Base-by-base conservation (phyloP, 2,329 filamentous ascomycete genomes). In the Colletotrichum echinochloae region DNA sequence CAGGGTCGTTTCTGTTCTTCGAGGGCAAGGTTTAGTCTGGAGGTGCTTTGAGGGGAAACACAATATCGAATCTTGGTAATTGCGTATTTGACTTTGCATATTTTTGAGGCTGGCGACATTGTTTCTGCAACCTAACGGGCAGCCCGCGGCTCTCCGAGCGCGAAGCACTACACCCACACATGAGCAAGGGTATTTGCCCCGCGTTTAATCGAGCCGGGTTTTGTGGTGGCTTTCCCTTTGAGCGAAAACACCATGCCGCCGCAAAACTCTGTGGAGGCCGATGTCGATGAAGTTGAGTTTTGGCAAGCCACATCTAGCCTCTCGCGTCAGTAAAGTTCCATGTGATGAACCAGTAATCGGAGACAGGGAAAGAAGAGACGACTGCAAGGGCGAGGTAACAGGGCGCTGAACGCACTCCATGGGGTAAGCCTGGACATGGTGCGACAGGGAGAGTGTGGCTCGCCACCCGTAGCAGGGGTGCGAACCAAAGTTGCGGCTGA, bases 401-500 rank as follows among this genome's bases (percentile, higher is more conserved):
- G 23, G 59, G 48, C 41, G 37, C 41, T 37, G n/a, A 12, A 39
- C 5, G 23, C 39, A 46, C 56, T 23, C 23, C 39, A 16, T n/a
- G 39, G 56, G 39, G 41, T 35, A 28, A n/a, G 28, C 56, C 26
- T 30, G 37, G 28, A 33, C 49, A 46, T 26, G 39, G n/a, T 8
- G 35, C 30, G 56, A 49, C 35, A 63, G 41, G 20, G 44, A 30
- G 60, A 28, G 26, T 66, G 66, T 70, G 66, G 66, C 66, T 70
- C 60, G 66, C 55, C 62, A 49, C 54, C 49, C n/a, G 33, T 26
- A 55, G 37, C 66, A 70, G 55, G 66, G 66, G 66, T 70, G 11
- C 7, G 16, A 49, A 49, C 46, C 62, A 23, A 62, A 56, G 51
- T 60, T 70, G 61, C 66, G 66, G 66, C 66, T 69, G 66, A 69